A percentile compares a stretch with the other conserved stretches of the same genome.
phyloP scores from a whole-genome alignment of 2,329 filamentous ascomycete species.

The Sordariomycetes sp. region DNA sequence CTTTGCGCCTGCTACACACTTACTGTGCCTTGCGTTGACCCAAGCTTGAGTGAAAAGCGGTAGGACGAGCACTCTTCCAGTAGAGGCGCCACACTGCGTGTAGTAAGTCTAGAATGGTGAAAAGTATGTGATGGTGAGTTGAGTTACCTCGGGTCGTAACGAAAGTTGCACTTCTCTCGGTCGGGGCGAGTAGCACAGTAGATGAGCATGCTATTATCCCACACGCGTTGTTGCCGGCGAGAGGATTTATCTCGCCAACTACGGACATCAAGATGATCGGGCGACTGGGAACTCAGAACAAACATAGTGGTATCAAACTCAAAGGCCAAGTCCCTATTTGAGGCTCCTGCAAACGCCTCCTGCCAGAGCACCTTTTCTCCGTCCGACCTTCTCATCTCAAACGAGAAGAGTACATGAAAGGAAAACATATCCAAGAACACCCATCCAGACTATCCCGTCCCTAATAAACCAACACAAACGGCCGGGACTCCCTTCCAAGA shows the following conservation, averaged over 20 bases:
- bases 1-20: neutral
- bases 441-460: neutral
- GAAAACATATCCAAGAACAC: neutral
- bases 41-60: neutral
- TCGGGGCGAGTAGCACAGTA: too few relatives aligned
- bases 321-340: neutral
- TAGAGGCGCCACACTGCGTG: too few relatives aligned
- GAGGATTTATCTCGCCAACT: neutral
- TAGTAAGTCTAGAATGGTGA: too few relatives aligned
- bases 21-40: slow-evolving; percentile 1
- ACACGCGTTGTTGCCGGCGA: neutral
- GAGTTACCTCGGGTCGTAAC: too few relatives aligned
- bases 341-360: neutral
- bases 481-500: neutral
- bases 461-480: neutral
- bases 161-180: too few relatives aligned
- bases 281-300: too few relatives aligned
- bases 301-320: neutral
- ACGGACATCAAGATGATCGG: too few relatives aligned
- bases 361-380: neutral
- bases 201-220: neutral
- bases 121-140: too few relatives aligned
- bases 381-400: neutral
- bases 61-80: neutral
- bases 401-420: neutral